Evolutionary conservation across 352 stramenopile genomes (phyloP).

Genomic region (Globisporangium cederbergense): DNA sequence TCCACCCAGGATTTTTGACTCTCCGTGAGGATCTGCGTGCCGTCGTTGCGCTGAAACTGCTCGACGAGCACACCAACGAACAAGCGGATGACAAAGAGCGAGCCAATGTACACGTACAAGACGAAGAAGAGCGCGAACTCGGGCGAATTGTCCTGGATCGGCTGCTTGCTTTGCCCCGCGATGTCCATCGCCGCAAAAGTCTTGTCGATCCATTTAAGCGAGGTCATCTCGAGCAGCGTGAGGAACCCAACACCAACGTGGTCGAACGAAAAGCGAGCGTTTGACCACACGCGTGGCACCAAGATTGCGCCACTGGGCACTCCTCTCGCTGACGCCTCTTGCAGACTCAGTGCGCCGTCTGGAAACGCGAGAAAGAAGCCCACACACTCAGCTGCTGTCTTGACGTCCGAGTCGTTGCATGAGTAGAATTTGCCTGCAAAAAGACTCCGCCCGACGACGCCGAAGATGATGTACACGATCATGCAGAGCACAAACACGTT

Average conservation of each 20-base stretch:
- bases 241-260: constrained; percentile 66
- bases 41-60: constrained; percentile 83
- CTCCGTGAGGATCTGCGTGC: constrained; percentile 76
- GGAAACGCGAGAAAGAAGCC: constrained; percentile 51
- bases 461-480: constrained; percentile 79
- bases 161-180: constrained; percentile 38
- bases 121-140: constrained; percentile 67
- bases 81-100: constrained; percentile 74
- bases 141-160: constrained; percentile 39
- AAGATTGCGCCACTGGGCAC: constrained; percentile 40
- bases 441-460: constrained; percentile 60
- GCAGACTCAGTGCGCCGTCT: constrained; percentile 42
- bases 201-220: constrained; percentile 80
- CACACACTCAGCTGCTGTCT: constrained; percentile 39
- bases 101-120: constrained; percentile 70
- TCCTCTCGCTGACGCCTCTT: constrained; percentile 41
- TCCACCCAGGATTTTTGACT: constrained; percentile 80
- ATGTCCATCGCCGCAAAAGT: constrained; percentile 77
- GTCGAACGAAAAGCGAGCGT: constrained; percentile 76
- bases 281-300: constrained; percentile 59
- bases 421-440: constrained; percentile 66
- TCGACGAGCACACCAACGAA: constrained; percentile 81
- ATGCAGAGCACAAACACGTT: constrained; percentile 71
- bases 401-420: constrained; percentile 52
- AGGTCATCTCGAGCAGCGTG: constrained; percentile 76